These are phyloP conservation scores for Curvularia eragrostidis DNA, from an alignment of 2,329 filamentous ascomycete genomes.

Conservation along the genomic window DNA sequence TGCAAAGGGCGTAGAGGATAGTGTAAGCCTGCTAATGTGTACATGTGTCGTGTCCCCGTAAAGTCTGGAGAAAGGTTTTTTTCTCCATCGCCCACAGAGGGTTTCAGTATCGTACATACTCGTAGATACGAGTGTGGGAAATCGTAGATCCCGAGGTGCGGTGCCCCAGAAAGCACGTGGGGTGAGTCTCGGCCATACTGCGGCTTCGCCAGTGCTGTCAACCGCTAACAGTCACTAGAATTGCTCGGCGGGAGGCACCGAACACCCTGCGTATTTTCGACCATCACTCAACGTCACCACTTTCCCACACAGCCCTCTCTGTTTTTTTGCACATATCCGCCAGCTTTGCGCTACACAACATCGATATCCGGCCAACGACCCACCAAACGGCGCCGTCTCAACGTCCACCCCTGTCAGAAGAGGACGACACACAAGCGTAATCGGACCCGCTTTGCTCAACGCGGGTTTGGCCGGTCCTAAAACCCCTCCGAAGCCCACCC, in stretches of 20 bases:
- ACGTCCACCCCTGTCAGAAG: neutral
- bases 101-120: neutral
- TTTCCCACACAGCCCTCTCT: constrained; percentile 16
- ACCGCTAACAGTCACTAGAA: constrained; percentile 23
- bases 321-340: constrained; percentile 2
- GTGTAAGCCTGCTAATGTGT: neutral
- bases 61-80: neutral
- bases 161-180: constrained; percentile 11
- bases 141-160: neutral
- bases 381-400: neutral
- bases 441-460: constrained; percentile 23
- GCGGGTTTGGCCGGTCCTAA: constrained; percentile 20
- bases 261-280: constrained; percentile 13
- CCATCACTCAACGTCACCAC: constrained; percentile 28
- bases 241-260: constrained; percentile 28
- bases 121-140: neutral
- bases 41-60: neutral
- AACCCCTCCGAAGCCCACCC: constrained; percentile 22
- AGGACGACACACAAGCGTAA: constrained; percentile 15
- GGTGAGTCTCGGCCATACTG: constrained; percentile 13
- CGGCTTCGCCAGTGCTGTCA: constrained; percentile 13
- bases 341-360: neutral
- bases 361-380: neutral
- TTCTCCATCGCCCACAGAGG: neutral
- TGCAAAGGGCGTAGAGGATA: neutral